Evolutionary conservation across 108 stramenopile genomes (phyloP), one percentile per base, ranked within the genome.

Genomic region (Phaeodactylum tricornutum): DNA sequence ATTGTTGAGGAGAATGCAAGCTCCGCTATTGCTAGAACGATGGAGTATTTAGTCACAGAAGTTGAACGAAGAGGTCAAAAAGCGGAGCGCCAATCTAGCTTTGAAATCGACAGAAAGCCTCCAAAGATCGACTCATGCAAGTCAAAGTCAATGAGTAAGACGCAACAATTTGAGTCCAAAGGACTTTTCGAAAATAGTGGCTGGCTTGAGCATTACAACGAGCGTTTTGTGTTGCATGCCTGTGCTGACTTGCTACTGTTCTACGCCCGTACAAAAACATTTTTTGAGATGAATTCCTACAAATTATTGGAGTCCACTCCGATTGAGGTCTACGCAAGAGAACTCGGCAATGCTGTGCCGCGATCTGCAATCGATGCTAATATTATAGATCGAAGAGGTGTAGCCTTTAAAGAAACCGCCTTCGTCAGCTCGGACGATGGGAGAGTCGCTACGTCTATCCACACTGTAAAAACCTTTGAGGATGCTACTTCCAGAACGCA

Each of bases 241-340:
- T 81, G 86, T 31, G 81, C 86, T 37, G 91, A 92, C 60, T 53
- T 87, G 47, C 62, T 92, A 17, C 72, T 92, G 1, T 50, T 92
- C 52, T 92, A 88, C 50, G 81, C 79, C 24, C 61, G 51, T 24
- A 92, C 91, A 15, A 64, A 58, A 20, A 86, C 72, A 14, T 92
- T 92, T 56, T 87, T 92, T 31, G 29, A 52, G 22, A 36, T 87
- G 47, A 71, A 80, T 33, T 70, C 81, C 14, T 92, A 87, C 54
- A 20, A 29, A 26, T 66, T 55, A 5, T 64, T 92, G 42, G 64
- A 79, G 29, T 86, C 86, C n/a, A 79, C 72, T 25, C 75, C 86
- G 2, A 77, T 87, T 25, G 81, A 87, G 61, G 84, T 92, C 6
- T 92, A 86, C 53, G 91, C 91, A 1, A 59, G 91, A 29, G 91